A percentile compares a stretch with the other conserved stretches of the same genome.
These are phyloP conservation scores for Colletotrichum brevisporum DNA, from an alignment of 2,329 filamentous ascomycete species.

Conservation along the genomic window DNA sequence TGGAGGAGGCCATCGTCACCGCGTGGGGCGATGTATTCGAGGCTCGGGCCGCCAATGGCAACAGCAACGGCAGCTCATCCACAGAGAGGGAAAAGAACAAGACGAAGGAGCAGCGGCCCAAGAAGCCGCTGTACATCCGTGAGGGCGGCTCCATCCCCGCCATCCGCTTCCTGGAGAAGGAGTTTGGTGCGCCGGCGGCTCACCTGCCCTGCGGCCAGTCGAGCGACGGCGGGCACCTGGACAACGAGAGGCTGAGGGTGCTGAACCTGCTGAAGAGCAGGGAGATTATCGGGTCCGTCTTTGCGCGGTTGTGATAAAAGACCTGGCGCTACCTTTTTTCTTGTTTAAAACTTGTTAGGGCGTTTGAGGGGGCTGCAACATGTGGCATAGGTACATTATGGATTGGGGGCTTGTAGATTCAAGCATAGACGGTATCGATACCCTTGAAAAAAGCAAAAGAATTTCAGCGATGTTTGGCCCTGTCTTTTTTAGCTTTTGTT, in stretches of 20 bases:
- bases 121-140: conserved; percentile 89
- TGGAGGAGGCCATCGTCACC: conserved; percentile 87
- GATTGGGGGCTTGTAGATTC: no score
- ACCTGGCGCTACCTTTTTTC: conserved; percentile 1
- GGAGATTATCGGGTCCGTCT: conserved; percentile 91
- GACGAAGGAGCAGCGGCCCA: conserved; percentile 51
- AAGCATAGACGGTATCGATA: no score
- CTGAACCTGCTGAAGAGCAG: conserved; percentile 91
- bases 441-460: no score
- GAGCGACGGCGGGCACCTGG: conserved; percentile 92
- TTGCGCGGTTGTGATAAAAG: conserved; percentile 70
- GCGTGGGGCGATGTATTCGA: conserved; percentile 79
- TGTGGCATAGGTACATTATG: no score
- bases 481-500: no score
- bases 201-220: conserved; percentile 96
- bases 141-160: conserved; percentile 96
- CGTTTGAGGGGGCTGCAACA: no score
- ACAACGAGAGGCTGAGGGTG: conserved; percentile 92
- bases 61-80: conserved; percentile 5
- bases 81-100: not conserved
- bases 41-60: conserved; percentile 36
- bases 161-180: conserved; percentile 94
- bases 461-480: no score
- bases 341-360: conserved; percentile 3
- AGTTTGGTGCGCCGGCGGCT: conserved; percentile 90